These are phyloP conservation scores for Irpex sp. DNA, from an alignment of 1,284 basidiomycete species.

Conservation along the genomic window DNA sequence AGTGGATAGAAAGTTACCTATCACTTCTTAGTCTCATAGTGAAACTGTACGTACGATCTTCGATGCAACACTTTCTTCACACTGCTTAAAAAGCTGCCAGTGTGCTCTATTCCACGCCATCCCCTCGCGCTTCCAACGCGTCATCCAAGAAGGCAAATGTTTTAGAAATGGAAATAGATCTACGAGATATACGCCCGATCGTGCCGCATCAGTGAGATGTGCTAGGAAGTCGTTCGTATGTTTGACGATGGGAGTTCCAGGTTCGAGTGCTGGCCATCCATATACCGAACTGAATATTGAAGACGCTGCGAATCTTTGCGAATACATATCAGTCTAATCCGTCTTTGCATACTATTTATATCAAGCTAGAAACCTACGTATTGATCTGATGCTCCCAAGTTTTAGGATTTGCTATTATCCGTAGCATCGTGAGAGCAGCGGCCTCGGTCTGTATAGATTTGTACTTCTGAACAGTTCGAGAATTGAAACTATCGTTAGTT, in stretches of 20 bases:
- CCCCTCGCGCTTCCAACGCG: constrained; percentile 10
- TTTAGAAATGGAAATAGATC: constrained; percentile 3
- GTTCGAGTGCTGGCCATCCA: not conserved
- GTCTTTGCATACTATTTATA: not conserved
- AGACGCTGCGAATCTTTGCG: not conserved
- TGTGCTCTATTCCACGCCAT: constrained; percentile 3
- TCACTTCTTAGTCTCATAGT: not conserved
- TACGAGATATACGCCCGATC: not conserved
- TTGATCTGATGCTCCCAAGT: not conserved
- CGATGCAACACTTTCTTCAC: not conserved
- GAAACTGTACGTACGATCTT: not conserved
- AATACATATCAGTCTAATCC: not conserved
- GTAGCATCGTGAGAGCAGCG: not conserved
- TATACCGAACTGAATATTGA: not conserved
- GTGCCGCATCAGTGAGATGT: not conserved
- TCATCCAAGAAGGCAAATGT: constrained; percentile 5
- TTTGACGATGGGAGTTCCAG: not conserved
- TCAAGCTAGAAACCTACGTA: not conserved
- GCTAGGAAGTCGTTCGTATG: not conserved
- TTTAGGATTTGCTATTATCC: not conserved
- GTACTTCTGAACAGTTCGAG: not conserved
- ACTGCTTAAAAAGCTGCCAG: constrained; percentile 6
- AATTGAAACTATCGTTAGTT: not conserved
- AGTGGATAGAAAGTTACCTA: not conserved
- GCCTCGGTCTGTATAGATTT: not conserved